Evolutionary conservation across 73 alveolate genomes (phyloP).

Genomic region (Paramecium pentaurelia): DNA sequence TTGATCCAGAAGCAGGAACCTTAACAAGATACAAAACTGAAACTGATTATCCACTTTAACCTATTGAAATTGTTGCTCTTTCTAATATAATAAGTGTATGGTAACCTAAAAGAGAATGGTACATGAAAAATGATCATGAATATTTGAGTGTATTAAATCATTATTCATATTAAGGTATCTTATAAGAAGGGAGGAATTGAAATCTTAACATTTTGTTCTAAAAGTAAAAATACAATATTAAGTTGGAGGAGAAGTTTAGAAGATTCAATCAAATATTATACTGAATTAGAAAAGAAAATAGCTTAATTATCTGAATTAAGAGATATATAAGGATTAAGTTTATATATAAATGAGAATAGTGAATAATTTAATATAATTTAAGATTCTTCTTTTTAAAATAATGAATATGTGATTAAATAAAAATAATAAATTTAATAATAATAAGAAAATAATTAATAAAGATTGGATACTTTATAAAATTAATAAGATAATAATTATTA

Average conservation of each 20-base stretch:
- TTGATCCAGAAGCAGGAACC: constrained; percentile 25
- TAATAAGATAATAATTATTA: not conserved
- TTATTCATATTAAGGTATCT: not conserved
- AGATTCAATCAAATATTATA: not conserved
- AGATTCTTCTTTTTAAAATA: not conserved
- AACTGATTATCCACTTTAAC: not conserved
- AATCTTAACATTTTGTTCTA: not conserved
- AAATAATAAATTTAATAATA: not conserved
- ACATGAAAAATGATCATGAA: not conserved
- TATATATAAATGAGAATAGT: not conserved
- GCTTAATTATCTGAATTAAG: not conserved
- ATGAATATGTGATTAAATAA: not conserved
- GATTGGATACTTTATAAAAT: not conserved
- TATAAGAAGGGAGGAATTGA: constrained; percentile 1
- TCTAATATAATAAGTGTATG: not conserved
- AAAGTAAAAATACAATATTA: not conserved
- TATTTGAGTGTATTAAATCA: not conserved
- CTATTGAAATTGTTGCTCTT: not conserved
- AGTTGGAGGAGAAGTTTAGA: constrained; percentile 1
- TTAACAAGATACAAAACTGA: not conserved
- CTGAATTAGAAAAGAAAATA: not conserved
- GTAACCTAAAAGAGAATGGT: constrained; percentile 7
- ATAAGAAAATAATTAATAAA: not conserved
- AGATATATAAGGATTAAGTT: not conserved
- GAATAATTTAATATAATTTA: not conserved